Conservation (phyloP, 2,329 filamentous ascomycete species). For the Trichoderma koningii region DNA sequence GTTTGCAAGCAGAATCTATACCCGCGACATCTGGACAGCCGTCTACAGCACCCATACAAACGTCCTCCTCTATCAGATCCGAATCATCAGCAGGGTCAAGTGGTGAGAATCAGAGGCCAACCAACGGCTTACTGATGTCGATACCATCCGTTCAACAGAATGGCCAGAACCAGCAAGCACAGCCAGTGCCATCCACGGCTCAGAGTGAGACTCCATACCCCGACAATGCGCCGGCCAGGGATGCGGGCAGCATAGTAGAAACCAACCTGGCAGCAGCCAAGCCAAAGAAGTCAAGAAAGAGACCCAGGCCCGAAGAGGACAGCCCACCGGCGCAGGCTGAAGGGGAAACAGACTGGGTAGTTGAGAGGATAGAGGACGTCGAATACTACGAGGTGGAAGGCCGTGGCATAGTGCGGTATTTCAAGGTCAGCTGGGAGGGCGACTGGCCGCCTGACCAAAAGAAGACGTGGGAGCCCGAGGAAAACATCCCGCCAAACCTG, state of each 20-base stretch:
- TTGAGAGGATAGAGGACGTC: slow-evolving; percentile 50
- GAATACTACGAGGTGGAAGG: slow-evolving; percentile 43
- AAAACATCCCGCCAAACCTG: slow-evolving; percentile 49
- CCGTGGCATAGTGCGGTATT: slow-evolving; percentile 45
- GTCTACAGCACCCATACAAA: not conserved
- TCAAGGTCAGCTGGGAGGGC: slow-evolving; percentile 58
- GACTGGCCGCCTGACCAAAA: slow-evolving; percentile 59
- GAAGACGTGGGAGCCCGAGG: slow-evolving; percentile 60
- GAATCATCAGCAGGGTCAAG: not conserved
- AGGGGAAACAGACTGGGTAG: slow-evolving; percentile 43
- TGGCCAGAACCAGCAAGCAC: not conserved
- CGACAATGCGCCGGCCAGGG: no score
- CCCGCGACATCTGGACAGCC: not conserved
- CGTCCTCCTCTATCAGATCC: not conserved
- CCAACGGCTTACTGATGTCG: not conserved
- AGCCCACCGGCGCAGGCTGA: slow-evolving; percentile 3
- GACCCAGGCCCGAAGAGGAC: slow-evolving; percentile 5
- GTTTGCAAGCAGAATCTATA: not conserved
- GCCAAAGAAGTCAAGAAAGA: slow-evolving; percentile 8
- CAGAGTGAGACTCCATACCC: not conserved
- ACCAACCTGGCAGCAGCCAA: not conserved
- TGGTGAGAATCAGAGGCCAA: not conserved
- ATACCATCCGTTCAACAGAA: not conserved
- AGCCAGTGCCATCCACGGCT: not conserved
- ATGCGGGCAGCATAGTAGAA: not conserved